Conservation (phyloP, 768 basidiomycete genomes). For the Termitomyces bulborhizus region DNA sequence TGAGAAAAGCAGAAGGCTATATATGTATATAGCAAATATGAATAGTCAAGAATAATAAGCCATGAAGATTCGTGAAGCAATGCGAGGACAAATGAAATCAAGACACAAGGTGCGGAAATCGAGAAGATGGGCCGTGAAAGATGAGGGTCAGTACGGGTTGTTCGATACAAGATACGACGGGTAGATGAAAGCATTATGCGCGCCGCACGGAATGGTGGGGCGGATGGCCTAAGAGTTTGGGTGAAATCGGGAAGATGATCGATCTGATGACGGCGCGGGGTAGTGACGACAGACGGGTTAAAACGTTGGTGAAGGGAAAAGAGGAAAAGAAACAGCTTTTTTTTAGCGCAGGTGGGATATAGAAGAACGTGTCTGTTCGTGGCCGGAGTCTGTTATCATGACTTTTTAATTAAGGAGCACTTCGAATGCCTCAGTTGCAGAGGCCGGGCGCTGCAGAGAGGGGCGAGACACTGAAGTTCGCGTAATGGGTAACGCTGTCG, state of each 20-base stretch:
- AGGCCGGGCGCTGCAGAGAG: conserved; percentile 40
- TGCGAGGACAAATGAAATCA: conserved; percentile 23
- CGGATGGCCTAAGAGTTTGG: conserved; percentile 4
- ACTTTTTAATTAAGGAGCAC: not conserved
- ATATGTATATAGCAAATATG: conserved; percentile 5
- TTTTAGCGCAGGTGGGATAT: conserved; percentile 2
- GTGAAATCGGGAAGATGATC: not conserved
- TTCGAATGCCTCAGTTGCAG: conserved; percentile 32
- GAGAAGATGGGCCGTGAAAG: conserved; percentile 9
- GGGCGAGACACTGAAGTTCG: conserved; percentile 24
- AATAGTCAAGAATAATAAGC: conserved; percentile 22
- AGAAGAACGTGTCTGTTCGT: not conserved
- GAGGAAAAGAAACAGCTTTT: not conserved
- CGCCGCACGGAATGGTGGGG: conserved; percentile 9
- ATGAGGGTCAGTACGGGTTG: conserved; percentile 12
- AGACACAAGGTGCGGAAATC: conserved; percentile 21
- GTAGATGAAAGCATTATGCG: conserved; percentile 8
- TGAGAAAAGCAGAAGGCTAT: conserved; percentile 12
- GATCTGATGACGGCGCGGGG: not conserved
- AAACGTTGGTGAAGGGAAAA: not conserved
- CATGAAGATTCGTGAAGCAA: conserved; percentile 29
- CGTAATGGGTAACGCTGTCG: conserved; percentile 14
- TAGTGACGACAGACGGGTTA: not conserved
- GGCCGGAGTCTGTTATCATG: not conserved
- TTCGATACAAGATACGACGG: conserved; percentile 17